Percentiles rank a stretch among this genome's conserved stretches.
These are phyloP conservation scores for Sphenostylis stenocarpa DNA, from an alignment of 306 rosid genomes.

Conservation along the genomic window DNA sequence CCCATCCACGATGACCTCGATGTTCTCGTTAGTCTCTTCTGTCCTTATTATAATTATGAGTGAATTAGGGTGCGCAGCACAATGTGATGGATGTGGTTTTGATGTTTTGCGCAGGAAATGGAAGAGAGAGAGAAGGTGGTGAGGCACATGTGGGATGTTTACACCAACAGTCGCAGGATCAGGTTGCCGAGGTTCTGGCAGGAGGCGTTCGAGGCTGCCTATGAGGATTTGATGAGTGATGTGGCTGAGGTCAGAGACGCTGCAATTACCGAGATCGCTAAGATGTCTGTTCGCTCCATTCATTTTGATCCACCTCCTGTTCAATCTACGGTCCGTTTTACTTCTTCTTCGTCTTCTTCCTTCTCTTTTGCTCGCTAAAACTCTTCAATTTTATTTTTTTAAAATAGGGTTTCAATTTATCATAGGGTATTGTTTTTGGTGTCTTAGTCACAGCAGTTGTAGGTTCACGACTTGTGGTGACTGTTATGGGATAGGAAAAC, in stretches of 20 bases:
- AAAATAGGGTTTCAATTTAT: no score
- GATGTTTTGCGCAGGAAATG: constrained; percentile 66
- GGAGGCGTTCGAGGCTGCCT: constrained; percentile 95
- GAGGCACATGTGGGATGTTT: constrained; percentile 97
- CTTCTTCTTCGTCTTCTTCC: background rate
- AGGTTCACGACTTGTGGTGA: background rate
- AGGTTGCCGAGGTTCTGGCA: constrained; percentile 93
- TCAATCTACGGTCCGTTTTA: constrained; percentile 70
- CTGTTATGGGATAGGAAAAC: background rate
- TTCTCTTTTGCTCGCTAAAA: background rate
- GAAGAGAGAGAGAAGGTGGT: constrained; percentile 99
- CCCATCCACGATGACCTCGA: constrained; percentile 88
- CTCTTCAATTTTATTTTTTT: background rate
- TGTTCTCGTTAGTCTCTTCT: constrained; percentile 69
- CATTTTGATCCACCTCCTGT: constrained; percentile 73
- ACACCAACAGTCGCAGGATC: constrained; percentile 89
- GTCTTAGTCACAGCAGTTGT: background rate
- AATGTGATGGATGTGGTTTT: background rate
- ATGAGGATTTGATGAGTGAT: constrained; percentile 86
- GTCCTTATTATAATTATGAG: background rate
- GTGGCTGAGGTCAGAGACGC: constrained; percentile 70
- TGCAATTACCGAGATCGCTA: constrained; percentile 86
- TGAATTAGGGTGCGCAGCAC: background rate
- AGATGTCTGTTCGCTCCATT: constrained; percentile 87
- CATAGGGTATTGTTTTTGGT: background rate